A percentile compares a stretch with the other conserved stretches of the same genome.
Evolutionary conservation across 805 yeast genomes (phyloP).

Genomic region (Candida rishiriensis): DNA sequence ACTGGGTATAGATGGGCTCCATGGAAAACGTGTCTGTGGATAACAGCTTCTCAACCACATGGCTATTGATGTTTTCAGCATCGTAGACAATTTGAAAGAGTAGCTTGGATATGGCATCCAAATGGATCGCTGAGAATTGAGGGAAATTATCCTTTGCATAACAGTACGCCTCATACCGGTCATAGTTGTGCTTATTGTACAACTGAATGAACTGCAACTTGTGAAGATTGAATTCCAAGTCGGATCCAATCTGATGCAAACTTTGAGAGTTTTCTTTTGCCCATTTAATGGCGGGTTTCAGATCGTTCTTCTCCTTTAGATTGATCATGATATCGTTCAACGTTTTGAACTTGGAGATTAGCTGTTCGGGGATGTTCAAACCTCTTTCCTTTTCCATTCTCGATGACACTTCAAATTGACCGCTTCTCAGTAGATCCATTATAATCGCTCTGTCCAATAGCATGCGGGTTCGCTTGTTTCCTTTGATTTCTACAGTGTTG

Average conservation of each 20-base stretch:
- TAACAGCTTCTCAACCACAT: conserved; percentile 7
- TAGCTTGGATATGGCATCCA: conserved; percentile 40
- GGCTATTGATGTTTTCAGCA: conserved; percentile 4
- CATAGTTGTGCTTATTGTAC: conserved; percentile 16
- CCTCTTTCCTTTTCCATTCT: conserved; percentile 28
- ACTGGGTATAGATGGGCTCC: conserved; percentile 17
- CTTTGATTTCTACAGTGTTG: conserved; percentile 15
- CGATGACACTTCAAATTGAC: conserved; percentile 23
- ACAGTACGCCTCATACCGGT: conserved; percentile 32
- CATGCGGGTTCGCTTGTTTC: conserved; percentile 5
- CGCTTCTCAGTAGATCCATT: conserved; percentile 29
- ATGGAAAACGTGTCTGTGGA: conserved; percentile 5
- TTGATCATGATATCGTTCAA: conserved; percentile 40
- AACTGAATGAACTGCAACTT: conserved; percentile 36
- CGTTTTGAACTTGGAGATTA: conserved; percentile 34
- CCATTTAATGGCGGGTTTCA: conserved; percentile 50
- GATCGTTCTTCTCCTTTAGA: conserved; percentile 31
- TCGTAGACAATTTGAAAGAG: conserved; percentile 33
- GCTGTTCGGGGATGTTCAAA: conserved; percentile 21
- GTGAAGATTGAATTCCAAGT: conserved; percentile 43
- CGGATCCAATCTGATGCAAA: conserved; percentile 34
- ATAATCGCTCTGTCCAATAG: conserved; percentile 26
- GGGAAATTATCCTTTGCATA: conserved; percentile 42
- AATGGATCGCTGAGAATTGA: conserved; percentile 34
- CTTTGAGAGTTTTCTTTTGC: conserved; percentile 23